A percentile compares a stretch with the other conserved stretches of the same genome.
Conservation (phyloP, 108 stramenopile species). For the Seminavis robusta region DNA sequence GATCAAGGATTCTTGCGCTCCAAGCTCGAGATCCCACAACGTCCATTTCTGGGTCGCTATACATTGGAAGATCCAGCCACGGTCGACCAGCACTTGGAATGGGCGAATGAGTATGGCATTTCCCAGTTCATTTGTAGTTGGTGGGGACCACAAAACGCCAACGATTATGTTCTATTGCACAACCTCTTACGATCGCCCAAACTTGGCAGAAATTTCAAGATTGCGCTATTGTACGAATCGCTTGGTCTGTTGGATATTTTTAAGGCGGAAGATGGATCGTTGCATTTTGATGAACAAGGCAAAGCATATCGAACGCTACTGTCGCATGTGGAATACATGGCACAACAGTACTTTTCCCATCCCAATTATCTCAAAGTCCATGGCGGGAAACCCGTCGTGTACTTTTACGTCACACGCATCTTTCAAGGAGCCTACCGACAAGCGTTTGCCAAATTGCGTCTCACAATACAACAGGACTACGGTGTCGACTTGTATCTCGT, state of each 20-base stretch:
- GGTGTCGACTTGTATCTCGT: no score
- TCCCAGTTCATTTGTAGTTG: slow-evolving; percentile 35
- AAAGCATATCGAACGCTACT: no score
- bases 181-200: no score
- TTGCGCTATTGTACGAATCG: slow-evolving; percentile 46
- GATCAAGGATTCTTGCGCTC: slow-evolving; percentile 24
- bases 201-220: no score
- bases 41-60: slow-evolving; percentile 32
- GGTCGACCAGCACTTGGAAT: slow-evolving; percentile 35
- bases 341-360: slow-evolving; percentile 28
- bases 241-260: no score
- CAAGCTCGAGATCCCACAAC: slow-evolving; percentile 19
- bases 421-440: no score
- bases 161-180: no score
- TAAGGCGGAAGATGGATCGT: no score
- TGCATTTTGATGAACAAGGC: no score
- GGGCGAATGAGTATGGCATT: slow-evolving; percentile 40
- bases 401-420: slow-evolving; percentile 39
- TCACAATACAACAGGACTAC: no score
- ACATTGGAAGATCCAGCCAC: slow-evolving; percentile 29
- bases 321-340: no score
- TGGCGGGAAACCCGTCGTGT: slow-evolving; percentile 32
- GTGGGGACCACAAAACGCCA: slow-evolving; percentile 46
- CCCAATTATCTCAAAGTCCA: slow-evolving; percentile 42
- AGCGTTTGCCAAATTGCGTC: no score